Evolutionary conservation across 257 asterid species (phyloP).

Genomic region (Anisodus acutangulus): DNA sequence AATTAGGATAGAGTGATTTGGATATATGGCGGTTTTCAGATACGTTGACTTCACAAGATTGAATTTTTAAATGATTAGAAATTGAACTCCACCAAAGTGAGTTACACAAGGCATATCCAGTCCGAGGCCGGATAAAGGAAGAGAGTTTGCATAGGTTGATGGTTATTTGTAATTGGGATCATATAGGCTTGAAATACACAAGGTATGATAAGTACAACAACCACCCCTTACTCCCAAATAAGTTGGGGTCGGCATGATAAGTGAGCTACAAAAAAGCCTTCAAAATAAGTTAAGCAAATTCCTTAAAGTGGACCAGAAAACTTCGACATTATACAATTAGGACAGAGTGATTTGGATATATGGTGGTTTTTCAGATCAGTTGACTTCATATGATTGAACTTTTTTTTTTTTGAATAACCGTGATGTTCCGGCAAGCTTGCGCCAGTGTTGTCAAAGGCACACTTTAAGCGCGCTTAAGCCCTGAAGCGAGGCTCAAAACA

Average conservation of each 20-base stretch:
- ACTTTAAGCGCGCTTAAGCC: too few species aligned
- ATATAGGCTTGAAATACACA: not conserved
- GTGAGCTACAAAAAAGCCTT: slow-evolving; percentile 9
- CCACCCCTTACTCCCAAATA: not conserved
- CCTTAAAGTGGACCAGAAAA: not conserved
- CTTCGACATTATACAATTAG: not conserved
- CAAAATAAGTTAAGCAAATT: not conserved
- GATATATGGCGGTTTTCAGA: not conserved
- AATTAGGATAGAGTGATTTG: not conserved
- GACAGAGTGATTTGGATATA: not conserved
- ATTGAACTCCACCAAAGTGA: not conserved
- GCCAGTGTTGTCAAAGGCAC: too few species aligned
- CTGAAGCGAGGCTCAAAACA: too few species aligned
- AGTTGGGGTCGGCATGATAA: not conserved
- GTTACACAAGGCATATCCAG: not conserved
- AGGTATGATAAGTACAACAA: not conserved
- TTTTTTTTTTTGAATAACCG: too few species aligned
- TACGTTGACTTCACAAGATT: slow-evolving; percentile 1
- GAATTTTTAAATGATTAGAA: not conserved
- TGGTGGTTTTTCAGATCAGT: not conserved
- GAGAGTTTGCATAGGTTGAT: not conserved
- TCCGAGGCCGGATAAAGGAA: not conserved
- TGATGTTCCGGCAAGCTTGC: too few species aligned
- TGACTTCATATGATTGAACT: not conserved
- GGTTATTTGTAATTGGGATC: not conserved